Percentiles rank a stretch among this genome's conserved stretches.
Conservation (phyloP, 257 asterid genomes). For the Misopates orontium region DNA sequence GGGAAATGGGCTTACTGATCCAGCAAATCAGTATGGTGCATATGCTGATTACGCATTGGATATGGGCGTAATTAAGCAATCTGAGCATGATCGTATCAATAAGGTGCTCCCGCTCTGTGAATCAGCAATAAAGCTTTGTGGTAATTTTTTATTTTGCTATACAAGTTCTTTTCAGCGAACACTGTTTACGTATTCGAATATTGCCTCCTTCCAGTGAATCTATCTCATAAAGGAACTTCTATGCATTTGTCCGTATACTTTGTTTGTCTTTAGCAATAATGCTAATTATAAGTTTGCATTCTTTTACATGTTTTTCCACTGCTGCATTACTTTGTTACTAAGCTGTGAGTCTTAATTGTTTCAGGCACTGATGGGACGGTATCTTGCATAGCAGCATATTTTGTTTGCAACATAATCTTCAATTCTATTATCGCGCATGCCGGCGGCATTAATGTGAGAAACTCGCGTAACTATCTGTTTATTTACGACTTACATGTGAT, state of each 20-base stretch:
- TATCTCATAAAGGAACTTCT: too few relatives aligned
- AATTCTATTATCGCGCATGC: conserved; percentile 57
- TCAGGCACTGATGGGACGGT: conserved; percentile 85
- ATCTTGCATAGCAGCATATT: conserved; percentile 83
- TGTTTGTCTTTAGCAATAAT: too few relatives aligned
- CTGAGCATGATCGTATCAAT: neutral
- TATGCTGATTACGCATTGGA: neutral
- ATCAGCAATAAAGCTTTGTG: neutral
- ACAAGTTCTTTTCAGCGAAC: conserved; percentile 4
- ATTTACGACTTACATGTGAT: neutral
- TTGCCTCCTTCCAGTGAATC: too few relatives aligned
- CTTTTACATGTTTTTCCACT: too few relatives aligned
- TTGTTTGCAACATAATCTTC: conserved; percentile 75
- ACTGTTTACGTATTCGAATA: neutral
- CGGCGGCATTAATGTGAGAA: conserved; percentile 74
- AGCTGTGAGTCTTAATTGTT: conserved; percentile 27
- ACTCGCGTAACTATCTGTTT: conserved; percentile 7
- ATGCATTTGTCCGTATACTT: too few relatives aligned
- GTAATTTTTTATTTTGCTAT: conserved; percentile 12
- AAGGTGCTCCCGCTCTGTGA: neutral
- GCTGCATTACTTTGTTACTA: neutral
- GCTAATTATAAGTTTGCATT: too few relatives aligned
- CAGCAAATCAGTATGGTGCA: neutral
- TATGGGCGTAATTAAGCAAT: neutral
- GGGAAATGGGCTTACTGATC: conserved; percentile 7